Percentiles rank a stretch among this genome's conserved stretches.
These are phyloP conservation scores for Porphyrellus cyaneotinctus DNA, from an alignment of 768 basidiomycete species.

Conservation along the genomic window DNA sequence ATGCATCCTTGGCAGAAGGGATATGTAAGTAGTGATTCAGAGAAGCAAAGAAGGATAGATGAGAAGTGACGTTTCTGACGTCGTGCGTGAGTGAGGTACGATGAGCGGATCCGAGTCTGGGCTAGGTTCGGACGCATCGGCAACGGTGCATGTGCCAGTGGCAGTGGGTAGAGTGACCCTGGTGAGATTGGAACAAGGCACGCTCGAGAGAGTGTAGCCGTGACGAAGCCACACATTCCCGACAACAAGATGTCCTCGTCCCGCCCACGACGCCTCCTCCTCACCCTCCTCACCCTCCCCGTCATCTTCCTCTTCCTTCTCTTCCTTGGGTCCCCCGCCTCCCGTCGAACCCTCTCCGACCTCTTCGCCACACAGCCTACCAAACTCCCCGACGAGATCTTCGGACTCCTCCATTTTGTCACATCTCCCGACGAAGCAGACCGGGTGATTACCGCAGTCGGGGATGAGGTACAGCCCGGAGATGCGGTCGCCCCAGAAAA, in stretches of 20 bases:
- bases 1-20: too few species aligned
- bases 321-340: slow-evolving; percentile 34
- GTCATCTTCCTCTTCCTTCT: slow-evolving; percentile 36
- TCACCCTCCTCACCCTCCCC: slow-evolving; percentile 38
- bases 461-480: slow-evolving; percentile 21
- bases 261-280: slow-evolving; percentile 44
- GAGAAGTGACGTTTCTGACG: too few species aligned
- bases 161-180: too few species aligned
- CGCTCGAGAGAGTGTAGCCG: too few species aligned
- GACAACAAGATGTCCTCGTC: slow-evolving; percentile 14
- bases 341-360: slow-evolving; percentile 14
- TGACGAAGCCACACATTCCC: too few species aligned
- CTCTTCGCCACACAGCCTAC: slow-evolving; percentile 40
- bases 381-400: slow-evolving; percentile 52
- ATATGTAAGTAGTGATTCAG: too few species aligned
- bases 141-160: too few species aligned
- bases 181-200: too few species aligned
- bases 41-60: too few species aligned
- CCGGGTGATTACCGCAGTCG: slow-evolving; percentile 10
- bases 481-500: slow-evolving; percentile 44
- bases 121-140: too few species aligned
- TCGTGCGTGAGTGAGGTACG: too few species aligned
- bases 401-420: slow-evolving; percentile 66
- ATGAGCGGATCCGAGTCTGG: too few species aligned
- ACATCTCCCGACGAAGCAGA: slow-evolving; percentile 35